Evolutionary conservation across 352 stramenopile genomes (phyloP), one percentile per base, ranked within the genome.

Genomic region (Aphanomyces cochlioides): DNA sequence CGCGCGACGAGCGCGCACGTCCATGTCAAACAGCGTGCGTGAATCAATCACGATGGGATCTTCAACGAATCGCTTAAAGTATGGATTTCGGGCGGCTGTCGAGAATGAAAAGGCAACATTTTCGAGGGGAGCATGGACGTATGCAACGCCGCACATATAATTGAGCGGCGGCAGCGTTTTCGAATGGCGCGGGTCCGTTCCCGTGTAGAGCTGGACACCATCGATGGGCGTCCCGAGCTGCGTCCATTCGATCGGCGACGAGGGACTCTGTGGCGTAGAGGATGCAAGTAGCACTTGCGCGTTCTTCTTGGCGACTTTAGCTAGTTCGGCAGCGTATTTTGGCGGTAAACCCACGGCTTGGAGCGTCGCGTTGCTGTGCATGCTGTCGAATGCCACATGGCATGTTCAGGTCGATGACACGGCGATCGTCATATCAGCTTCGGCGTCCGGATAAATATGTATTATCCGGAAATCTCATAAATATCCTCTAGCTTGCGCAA

Each of bases 21-120:
- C 37, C 21, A 70, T 70, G 54, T 70, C 64, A 40, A 48, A 70
- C 36, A 70, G 19, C 38, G 64, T 61, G 5, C 53, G 64, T 7
- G 43, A 28, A 17, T 61, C 53, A 50, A 70, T 70, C 36, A 70
- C 64, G 34, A 70, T 41, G 10, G 48, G 4, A 43, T 70, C 64
- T 5, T 70, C 45, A 8, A 70, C 54, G 38, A 61, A 60, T 7
- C 54, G 64, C 19, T 56, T 19, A 12, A 70, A 70, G 48, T 70
- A 54, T n/a, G 36, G 36, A 34, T 70, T 54, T 21, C 19, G 19
- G n/a, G 43, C 13, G 7, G 48, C 13, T n/a, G 56, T 53, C 7
- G 21, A 38, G 13, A 70, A 39, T 7, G 47, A 8, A 34, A 28
- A 21, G 36, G 41, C 39, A 12, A 70, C 36, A 2, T 54, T 21